Base-by-base conservation (phyloP, 345 rosid genomes). In the Citrus inodora region DNA sequence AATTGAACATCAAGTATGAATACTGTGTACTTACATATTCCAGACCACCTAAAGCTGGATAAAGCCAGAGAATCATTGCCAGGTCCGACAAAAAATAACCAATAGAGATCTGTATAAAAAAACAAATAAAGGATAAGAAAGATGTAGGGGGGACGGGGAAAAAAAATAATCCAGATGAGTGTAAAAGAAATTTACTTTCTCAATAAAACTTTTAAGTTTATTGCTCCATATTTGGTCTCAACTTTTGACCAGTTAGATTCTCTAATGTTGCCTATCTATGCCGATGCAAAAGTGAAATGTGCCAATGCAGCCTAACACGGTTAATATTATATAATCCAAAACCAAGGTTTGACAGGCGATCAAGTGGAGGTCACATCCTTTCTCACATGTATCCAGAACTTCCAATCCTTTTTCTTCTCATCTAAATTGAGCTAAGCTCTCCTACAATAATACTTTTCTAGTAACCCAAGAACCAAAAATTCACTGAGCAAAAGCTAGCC, bases 11-110 rank as follows among this genome's bases (percentile, higher is more conserved):
- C 67, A 32, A 69, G 37, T 70, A 64, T 38, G 33, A 19, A 35
- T n/a, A 24, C 59, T 32, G 24, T 55, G 37, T 76, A 87, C 94
- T 90, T 89, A 94, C 97, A 78, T 92, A 92, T 83, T 91, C 97
- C 83, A 86, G 40, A 73, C 97, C 94, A 78, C 98, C 97, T 73
- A 94, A 86, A 81, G 84, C 87, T 42, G 97, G 98, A 80, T 80
- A 92, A 82, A 87, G 69, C 93, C 93, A 94, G 28, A 92, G 59
- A 76, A 94, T 90, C 97, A 94, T 92, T 33, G 87, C 87, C 76
- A 91, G 78, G 84, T 94, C 98, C 13, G 94, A 70, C 80, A 94
- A 74, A 85, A 94, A 94, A 85, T 94, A 94, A 66, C 97, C 97
- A 75, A 90, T 70, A 27, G 98, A 94, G 82, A 87, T 78, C 98